phyloP scores from a whole-genome alignment of 2,329 filamentous ascomycete genomes.

The Chaetoscypha palmicola region DNA sequence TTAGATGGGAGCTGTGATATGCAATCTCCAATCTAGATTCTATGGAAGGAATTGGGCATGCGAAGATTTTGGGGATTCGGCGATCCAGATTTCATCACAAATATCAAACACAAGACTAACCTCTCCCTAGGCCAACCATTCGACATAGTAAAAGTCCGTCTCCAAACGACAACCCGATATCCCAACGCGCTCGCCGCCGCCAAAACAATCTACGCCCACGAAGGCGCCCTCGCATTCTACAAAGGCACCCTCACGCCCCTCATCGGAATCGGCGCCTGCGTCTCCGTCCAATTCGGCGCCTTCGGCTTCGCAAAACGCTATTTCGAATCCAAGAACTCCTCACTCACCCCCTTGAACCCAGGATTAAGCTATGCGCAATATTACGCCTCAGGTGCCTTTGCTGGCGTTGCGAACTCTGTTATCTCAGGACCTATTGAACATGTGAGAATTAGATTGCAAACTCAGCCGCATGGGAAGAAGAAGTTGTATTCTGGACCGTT shows the following conservation, averaged over 20 bases:
- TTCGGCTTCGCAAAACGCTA: slow-evolving; percentile 88
- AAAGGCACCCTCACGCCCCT: slow-evolving; percentile 95
- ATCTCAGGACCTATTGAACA: slow-evolving; percentile 94
- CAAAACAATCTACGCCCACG: slow-evolving; percentile 74
- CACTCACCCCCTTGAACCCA: slow-evolving; percentile 31
- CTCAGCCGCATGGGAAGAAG: slow-evolving; percentile 79
- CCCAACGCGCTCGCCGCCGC: slow-evolving; percentile 74
- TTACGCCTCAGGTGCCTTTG: slow-evolving; percentile 85
- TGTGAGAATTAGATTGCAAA: slow-evolving; percentile 91
- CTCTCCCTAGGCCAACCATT: slow-evolving; percentile 53
- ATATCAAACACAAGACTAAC: slow-evolving; percentile 16
- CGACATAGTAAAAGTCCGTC: slow-evolving; percentile 95
- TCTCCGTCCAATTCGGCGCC: slow-evolving; percentile 96
- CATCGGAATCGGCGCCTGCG: slow-evolving; percentile 92
- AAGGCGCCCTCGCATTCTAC: slow-evolving; percentile 91
- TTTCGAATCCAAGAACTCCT: slow-evolving; percentile 68
- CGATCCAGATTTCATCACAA: too few relatives aligned
- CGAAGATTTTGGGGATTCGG: too few relatives aligned
- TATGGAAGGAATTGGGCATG: too few relatives aligned
- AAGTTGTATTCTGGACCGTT: slow-evolving; percentile 76
- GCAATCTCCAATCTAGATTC: too few relatives aligned
- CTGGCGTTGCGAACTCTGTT: slow-evolving; percentile 80
- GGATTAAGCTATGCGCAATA: slow-evolving; percentile 76
- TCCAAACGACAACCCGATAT: slow-evolving; percentile 84
- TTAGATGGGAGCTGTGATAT: background rate